Percentiles rank a stretch among this genome's conserved stretches.
phyloP scores from a whole-genome alignment of 768 basidiomycete species.

The Leccinum boreale region DNA sequence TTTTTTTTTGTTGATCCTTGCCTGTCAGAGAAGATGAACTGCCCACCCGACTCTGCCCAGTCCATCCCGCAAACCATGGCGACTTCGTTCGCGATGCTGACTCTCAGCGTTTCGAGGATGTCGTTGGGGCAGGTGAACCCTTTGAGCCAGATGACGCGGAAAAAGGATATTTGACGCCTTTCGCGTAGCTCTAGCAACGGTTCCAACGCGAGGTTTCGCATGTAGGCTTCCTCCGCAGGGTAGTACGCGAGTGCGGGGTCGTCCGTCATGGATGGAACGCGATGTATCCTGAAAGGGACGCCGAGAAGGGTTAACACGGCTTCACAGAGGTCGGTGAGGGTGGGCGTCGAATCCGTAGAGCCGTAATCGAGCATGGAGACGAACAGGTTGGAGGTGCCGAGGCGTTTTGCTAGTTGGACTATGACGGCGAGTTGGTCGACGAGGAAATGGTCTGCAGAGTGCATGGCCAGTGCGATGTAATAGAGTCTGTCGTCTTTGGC shows the following conservation, averaged over 20 bases:
- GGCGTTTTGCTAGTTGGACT: constrained; percentile 88
- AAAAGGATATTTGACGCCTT: constrained; percentile 78
- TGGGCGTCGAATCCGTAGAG: constrained; percentile 92
- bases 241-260: constrained; percentile 91
- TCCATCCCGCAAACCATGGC: constrained; percentile 99
- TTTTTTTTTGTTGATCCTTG: constrained; percentile 30
- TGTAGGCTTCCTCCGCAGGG: constrained; percentile 92
- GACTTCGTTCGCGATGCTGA: constrained; percentile 86
- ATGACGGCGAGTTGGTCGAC: constrained; percentile 98
- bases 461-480: constrained; percentile 92
- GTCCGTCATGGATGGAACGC: constrained; percentile 90
- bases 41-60: constrained; percentile 97
- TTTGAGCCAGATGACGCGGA: constrained; percentile 94
- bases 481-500: constrained; percentile 81
- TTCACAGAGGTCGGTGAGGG: constrained; percentile 91
- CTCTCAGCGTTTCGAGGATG: constrained; percentile 91
- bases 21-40: constrained; percentile 98
- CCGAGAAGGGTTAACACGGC: constrained; percentile 91
- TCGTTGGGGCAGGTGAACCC: constrained; percentile 99
- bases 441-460: constrained; percentile 98
- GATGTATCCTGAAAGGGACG: constrained; percentile 87
- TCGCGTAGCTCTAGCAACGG: constrained; percentile 80
- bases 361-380: constrained; percentile 98
- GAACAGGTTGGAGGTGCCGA: constrained; percentile 88
- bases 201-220: constrained; percentile 88